Base-by-base conservation (phyloP, 768 basidiomycete genomes). In the Phaeotremella fagi region DNA sequence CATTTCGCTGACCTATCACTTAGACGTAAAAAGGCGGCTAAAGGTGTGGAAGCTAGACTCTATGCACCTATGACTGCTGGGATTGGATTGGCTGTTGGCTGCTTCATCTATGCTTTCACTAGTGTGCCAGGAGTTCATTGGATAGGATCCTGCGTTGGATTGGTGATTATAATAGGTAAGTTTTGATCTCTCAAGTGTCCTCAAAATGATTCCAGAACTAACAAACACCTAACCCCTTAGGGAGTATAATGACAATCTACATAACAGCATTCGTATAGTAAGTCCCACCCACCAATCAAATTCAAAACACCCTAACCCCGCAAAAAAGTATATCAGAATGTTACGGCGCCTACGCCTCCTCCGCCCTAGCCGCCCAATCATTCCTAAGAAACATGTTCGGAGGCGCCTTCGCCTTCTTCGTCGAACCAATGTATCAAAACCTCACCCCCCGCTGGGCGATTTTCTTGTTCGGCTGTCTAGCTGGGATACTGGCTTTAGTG, bases 71-170 rank as follows among this genome's bases (percentile, higher is more conserved):
- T 74, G 69, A 47, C 61, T 0, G 68, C 64, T 29, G 72, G 72
- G 15, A 48, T 74, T 23, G 45, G 50, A 4, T 55, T 75, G 24
- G 54, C 69, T 0, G 43, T 68, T 11, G 75, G 75, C 1, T 72
- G 71, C 36, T 80, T 86, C 72, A 81, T 87, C 25, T 88, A 83
- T 59, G 85, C 83, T 0, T 87, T 85, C 82, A 82, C 83, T 2
- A 80, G 82, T 12, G 81, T 52, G 0, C 51, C 78, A 0, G 61
- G 58, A 14, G 76, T 86, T 2, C 80, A 78, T 50, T 88, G 86
- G 86, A 80, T 84, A 33, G 81, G 74, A 0, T 77, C 80, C 22
- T 77, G 77, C 20, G 78, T 85, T 25, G 85, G 81, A 2, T 78
- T 85, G 3, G 51, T 62, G 24, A 47, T 84, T 37, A 81, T 80